Percentiles rank a stretch among this genome's conserved stretches.
Evolutionary conservation across 2,329 filamentous ascomycete species (phyloP).

Genomic region (Aspergillus hiratsukae): DNA sequence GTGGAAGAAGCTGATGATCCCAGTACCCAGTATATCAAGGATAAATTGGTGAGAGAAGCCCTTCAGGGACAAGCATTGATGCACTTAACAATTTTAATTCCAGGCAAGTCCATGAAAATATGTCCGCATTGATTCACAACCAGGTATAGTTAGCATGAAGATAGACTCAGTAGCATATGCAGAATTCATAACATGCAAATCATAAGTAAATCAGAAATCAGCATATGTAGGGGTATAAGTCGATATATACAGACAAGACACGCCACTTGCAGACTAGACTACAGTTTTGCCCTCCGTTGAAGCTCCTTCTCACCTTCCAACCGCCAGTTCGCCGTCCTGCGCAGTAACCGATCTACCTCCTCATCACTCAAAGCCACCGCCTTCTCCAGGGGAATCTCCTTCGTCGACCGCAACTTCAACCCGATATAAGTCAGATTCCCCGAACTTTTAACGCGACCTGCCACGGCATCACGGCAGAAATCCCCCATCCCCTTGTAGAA

Average conservation of each 20-base stretch:
- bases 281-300: constrained; percentile 22
- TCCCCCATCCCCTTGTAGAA: constrained; percentile 54
- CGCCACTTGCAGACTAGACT: background rate
- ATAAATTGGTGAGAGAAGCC: too few relatives aligned
- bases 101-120: too few relatives aligned
- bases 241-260: background rate
- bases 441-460: constrained; percentile 22
- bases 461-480: constrained; percentile 45
- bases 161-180: too few relatives aligned
- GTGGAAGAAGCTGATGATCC: too few relatives aligned
- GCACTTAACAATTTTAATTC: too few relatives aligned
- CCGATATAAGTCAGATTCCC: constrained; percentile 30
- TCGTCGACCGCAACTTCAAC: constrained; percentile 23
- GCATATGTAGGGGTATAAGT: background rate
- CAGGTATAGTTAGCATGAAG: too few relatives aligned
- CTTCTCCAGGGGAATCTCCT: constrained; percentile 31
- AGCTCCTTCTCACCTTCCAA: constrained; percentile 33
- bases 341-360: constrained; percentile 30
- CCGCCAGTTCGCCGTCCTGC: constrained; percentile 26
- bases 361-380: constrained; percentile 32
- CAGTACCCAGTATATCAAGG: too few relatives aligned
- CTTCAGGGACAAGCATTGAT: too few relatives aligned
- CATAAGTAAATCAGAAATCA: background rate
- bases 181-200: too few relatives aligned
- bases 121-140: too few relatives aligned